Evolutionary conservation across 331 rosid species (phyloP).

Genomic region (Quercus phellos): DNA sequence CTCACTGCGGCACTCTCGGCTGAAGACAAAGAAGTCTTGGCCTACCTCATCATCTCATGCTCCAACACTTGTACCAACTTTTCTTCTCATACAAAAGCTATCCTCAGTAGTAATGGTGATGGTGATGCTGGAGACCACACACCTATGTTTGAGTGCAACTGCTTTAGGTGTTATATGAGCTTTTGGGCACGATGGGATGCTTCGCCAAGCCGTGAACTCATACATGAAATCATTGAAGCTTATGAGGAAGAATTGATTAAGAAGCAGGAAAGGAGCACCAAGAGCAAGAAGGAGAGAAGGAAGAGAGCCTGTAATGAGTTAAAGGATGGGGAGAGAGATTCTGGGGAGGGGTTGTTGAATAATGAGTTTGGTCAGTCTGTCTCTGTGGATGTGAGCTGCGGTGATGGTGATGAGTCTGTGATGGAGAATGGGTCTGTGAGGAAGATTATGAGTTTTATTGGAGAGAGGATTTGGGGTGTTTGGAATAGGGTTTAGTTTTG

Average conservation of each 20-base stretch:
- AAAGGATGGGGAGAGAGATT: neutral
- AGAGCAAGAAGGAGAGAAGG: constrained; percentile 26
- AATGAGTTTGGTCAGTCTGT: neutral
- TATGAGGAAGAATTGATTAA: constrained; percentile 28
- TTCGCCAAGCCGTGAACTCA: constrained; percentile 37
- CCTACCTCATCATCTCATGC: constrained; percentile 32
- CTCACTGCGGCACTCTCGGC: constrained; percentile 15
- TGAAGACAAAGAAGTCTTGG: constrained; percentile 28
- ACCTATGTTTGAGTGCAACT: constrained; percentile 25
- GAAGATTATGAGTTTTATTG: constrained; percentile 26
- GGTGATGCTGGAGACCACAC: neutral
- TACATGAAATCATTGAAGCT: constrained; percentile 44
- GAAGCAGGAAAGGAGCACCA: constrained; percentile 12
- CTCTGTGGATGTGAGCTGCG: neutral
- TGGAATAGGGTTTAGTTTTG: constrained; percentile 23
- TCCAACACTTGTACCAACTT: neutral
- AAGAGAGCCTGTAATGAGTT: neutral
- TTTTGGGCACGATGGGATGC: constrained; percentile 54
- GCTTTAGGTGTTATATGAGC: constrained; percentile 40
- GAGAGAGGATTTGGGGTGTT: constrained; percentile 27
- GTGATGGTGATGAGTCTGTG: neutral
- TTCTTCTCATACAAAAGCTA: neutral
- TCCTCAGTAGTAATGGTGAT: neutral
- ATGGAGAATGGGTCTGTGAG: constrained; percentile 12
- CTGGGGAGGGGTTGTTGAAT: neutral